Conservation (phyloP, 768 basidiomycete genomes). For the Phlegmacium glaucopus region DNA sequence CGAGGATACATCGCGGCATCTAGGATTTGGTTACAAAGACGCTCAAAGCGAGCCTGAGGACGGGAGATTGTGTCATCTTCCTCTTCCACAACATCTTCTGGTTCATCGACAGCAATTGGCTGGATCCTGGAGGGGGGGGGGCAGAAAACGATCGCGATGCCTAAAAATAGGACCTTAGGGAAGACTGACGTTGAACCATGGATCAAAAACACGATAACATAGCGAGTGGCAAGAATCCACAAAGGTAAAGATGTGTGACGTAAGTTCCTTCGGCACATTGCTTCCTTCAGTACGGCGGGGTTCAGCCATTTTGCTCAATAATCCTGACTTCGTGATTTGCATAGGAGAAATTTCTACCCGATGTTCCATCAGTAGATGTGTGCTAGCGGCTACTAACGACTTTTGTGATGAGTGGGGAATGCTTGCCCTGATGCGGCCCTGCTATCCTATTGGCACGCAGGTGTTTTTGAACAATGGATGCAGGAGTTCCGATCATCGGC, state of each 20-base stretch:
- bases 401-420: conserved; percentile 22
- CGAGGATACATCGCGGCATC: neutral
- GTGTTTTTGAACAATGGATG: conserved; percentile 16
- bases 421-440: conserved; percentile 6
- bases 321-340: conserved; percentile 42
- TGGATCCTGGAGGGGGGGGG: conserved; percentile 18
- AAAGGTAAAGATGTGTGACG: conserved; percentile 42
- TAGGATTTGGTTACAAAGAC: neutral
- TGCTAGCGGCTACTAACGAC: conserved; percentile 52
- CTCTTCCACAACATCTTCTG: neutral
- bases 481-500: conserved; percentile 20
- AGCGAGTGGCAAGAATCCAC: conserved; percentile 65
- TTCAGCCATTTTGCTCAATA: conserved; percentile 33
- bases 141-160: conserved; percentile 10
- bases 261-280: conserved; percentile 30
- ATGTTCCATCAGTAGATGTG: conserved; percentile 61
- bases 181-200: conserved; percentile 7
- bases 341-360: conserved; percentile 55
- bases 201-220: conserved; percentile 50
- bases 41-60: conserved; percentile 2
- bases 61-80: conserved; percentile 7
- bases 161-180: too few species aligned
- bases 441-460: conserved; percentile 13
- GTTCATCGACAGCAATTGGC: conserved; percentile 1
- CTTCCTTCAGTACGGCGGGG: conserved; percentile 7